These are phyloP conservation scores for Annona squamosa DNA, from an alignment of 164 flowering plant genomes.

Conservation along the genomic window DNA sequence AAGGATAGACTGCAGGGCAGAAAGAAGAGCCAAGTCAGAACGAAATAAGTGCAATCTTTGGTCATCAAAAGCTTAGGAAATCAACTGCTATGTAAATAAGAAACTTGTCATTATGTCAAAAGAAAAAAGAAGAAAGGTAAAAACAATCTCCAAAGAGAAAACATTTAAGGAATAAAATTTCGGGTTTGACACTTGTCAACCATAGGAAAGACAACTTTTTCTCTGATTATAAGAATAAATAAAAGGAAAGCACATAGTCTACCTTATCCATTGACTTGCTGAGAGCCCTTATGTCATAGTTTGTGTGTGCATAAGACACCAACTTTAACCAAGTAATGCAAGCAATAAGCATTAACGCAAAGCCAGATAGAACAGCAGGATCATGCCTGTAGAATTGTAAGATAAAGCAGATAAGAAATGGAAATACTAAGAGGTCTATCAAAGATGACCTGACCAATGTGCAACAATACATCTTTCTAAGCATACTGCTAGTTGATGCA, in stretches of 20 bases:
- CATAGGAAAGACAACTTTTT: not conserved
- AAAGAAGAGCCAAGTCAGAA: not conserved
- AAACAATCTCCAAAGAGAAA: not conserved
- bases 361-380: constrained; percentile 69
- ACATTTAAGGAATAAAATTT: no score
- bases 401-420: not conserved
- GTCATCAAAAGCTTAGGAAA: not conserved
- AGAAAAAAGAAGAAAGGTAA: not conserved
- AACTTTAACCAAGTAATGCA: constrained; percentile 84
- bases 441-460: not conserved
- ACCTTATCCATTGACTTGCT: constrained; percentile 58
- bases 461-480: not conserved
- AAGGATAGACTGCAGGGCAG: not conserved
- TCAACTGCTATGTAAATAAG: not conserved
- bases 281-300: constrained; percentile 67
- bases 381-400: constrained; percentile 52
- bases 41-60: not conserved
- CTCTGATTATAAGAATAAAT: not conserved
- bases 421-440: no score
- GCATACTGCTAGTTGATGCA: not conserved
- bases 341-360: constrained; percentile 76
- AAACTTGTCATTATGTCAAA: not conserved
- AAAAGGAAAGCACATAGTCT: constrained; percentile 3
- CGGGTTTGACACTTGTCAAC: not conserved
- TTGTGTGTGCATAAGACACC: constrained; percentile 93